A percentile compares a stretch with the other conserved stretches of the same genome.
phyloP scores from a whole-genome alignment of 2,329 filamentous ascomycete species.

The Aureobasidium vineae region DNA sequence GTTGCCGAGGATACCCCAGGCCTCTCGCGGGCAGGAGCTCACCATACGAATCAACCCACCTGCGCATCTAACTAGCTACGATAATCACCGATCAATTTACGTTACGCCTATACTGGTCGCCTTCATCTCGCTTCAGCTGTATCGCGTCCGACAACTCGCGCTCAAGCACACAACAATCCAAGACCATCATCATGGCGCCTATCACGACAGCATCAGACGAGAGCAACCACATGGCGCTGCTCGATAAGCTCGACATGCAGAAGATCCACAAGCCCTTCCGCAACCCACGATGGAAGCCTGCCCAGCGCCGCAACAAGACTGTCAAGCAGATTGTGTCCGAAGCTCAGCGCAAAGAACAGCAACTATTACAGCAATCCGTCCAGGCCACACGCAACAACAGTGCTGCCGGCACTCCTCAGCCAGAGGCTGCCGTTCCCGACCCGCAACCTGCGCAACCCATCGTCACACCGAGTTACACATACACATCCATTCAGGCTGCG shows the following conservation, averaged over 20 bases:
- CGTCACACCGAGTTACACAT: slow-evolving; percentile 68
- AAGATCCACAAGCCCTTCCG: slow-evolving; percentile 84
- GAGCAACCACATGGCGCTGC: slow-evolving; percentile 73
- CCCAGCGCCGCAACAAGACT: slow-evolving; percentile 97
- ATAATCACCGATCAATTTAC: background rate
- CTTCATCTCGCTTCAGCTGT: background rate
- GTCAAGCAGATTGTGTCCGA: slow-evolving; percentile 95
- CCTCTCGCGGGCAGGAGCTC: background rate
- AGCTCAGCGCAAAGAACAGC: slow-evolving; percentile 84
- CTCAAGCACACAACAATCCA: background rate
- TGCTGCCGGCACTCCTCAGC: slow-evolving; percentile 66
- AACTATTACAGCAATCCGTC: slow-evolving; percentile 65
- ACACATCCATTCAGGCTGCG: slow-evolving; percentile 94
- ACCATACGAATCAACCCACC: background rate
- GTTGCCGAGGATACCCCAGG: background rate
- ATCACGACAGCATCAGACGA: slow-evolving; percentile 72
- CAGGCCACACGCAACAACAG: slow-evolving; percentile 70
- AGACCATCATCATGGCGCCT: slow-evolving; percentile 49
- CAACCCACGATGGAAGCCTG: slow-evolving; percentile 84
- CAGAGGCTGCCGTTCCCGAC: slow-evolving; percentile 69
- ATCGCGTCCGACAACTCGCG: background rate
- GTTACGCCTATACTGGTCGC: background rate
- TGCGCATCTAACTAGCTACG: background rate
- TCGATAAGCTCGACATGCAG: slow-evolving; percentile 90
- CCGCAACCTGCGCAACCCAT: slow-evolving; percentile 33